A percentile compares a stretch with the other conserved stretches of the same genome.
Conservation (phyloP, 371 early-diverging fungal genomes). For the Blakeslea trispora region DNA sequence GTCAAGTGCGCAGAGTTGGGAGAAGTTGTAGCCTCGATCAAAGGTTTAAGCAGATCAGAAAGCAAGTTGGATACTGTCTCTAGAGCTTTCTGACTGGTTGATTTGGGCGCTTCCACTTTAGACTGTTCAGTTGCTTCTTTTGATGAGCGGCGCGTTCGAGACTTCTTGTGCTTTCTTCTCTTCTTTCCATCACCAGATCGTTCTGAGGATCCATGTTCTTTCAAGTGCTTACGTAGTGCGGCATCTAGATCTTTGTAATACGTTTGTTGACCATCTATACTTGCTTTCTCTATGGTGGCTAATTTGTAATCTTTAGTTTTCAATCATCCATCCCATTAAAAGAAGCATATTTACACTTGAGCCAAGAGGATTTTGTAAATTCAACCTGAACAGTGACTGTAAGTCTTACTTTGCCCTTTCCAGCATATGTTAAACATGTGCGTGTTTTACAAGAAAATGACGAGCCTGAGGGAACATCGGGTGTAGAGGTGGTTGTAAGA, state of each 20-base stretch:
- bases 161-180: slow-evolving; percentile 7
- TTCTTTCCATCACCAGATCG: background rate
- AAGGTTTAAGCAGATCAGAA: background rate
- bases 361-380: slow-evolving; percentile 73
- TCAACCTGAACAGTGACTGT: slow-evolving; percentile 71
- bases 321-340: too few relatives aligned
- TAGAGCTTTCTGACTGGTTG: background rate
- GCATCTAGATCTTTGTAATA: slow-evolving; percentile 61
- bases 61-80: background rate
- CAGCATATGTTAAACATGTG: slow-evolving; percentile 84
- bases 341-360: slow-evolving; percentile 73
- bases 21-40: background rate
- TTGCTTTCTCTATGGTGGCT: slow-evolving; percentile 72
- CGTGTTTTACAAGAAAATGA: slow-evolving; percentile 75
- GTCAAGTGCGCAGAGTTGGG: slow-evolving; percentile 32
- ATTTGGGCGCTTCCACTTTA: background rate
- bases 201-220: slow-evolving; percentile 9
- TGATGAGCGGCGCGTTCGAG: slow-evolving; percentile 1
- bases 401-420: slow-evolving; percentile 60
- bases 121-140: background rate
- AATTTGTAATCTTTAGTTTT: too few relatives aligned
- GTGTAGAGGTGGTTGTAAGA: slow-evolving; percentile 72
- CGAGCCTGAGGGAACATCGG: slow-evolving; percentile 84
- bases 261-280: slow-evolving; percentile 62
- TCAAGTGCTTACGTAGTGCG: slow-evolving; percentile 57